Evolutionary conservation across 176 grass and related monocot genomes (phyloP).

Genomic region (Cenchrus americanus): DNA sequence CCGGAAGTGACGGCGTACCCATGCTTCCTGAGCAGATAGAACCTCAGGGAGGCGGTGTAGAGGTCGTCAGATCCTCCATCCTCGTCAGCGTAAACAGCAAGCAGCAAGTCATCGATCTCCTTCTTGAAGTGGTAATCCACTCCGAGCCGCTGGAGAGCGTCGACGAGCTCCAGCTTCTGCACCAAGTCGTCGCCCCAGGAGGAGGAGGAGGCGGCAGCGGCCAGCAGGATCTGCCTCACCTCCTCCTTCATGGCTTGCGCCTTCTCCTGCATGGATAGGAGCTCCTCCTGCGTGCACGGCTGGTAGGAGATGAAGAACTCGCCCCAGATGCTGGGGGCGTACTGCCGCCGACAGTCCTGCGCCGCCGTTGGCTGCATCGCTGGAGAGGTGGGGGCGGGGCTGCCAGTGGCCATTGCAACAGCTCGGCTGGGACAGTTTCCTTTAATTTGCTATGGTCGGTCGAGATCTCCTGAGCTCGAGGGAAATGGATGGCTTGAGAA

Average conservation of each 20-base stretch:
- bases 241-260: not conserved
- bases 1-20: not conserved
- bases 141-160: slow-evolving; percentile 35
- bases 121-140: slow-evolving; percentile 37
- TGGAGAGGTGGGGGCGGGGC: too few relatives aligned
- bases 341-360: not conserved
- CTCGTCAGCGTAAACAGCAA: not conserved
- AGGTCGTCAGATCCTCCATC: not conserved
- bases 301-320: not conserved
- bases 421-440: too few relatives aligned
- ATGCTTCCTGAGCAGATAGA: slow-evolving; percentile 20
- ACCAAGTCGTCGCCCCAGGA: not conserved
- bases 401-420: too few relatives aligned
- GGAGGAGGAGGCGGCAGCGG: too few relatives aligned
- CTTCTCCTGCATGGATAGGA: slow-evolving; percentile 11
- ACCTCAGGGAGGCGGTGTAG: not conserved
- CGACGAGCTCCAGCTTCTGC: slow-evolving; percentile 26
- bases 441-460: too few relatives aligned
- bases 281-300: not conserved
- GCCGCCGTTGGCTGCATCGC: too few relatives aligned
- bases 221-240: not conserved
- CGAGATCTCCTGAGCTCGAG: too few relatives aligned
- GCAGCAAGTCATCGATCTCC: slow-evolving; percentile 14
- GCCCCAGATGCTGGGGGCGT: not conserved
- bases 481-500: too few relatives aligned